Conservation (phyloP, 106 monocot genomes). For the Acorus calamus region DNA sequence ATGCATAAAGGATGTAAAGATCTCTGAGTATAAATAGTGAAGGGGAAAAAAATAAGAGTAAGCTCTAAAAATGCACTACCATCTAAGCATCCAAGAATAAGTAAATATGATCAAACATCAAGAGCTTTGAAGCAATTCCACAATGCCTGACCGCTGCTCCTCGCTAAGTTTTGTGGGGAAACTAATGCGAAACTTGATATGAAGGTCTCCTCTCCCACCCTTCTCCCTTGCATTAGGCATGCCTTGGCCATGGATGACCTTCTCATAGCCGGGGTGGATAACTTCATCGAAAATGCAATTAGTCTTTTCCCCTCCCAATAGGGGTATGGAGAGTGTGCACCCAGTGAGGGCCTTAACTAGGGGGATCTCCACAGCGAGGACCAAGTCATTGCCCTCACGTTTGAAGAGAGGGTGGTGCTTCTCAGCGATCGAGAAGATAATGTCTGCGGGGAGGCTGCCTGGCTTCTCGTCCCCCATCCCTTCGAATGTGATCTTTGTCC, state of each 20-base stretch:
- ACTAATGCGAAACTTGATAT: slow-evolving; percentile 44
- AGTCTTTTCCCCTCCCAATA: slow-evolving; percentile 49
- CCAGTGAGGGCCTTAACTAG: slow-evolving; percentile 62
- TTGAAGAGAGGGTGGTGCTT: slow-evolving; percentile 61
- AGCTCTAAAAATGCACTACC: no score
- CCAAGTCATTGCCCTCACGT: slow-evolving; percentile 54
- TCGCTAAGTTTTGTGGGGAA: slow-evolving; percentile 38
- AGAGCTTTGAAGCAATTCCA: slow-evolving; percentile 14
- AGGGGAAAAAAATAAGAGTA: no score
- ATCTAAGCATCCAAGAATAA: no score
- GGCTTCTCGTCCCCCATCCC: slow-evolving; percentile 48
- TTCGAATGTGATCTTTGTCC: slow-evolving; percentile 50
- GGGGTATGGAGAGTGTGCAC: slow-evolving; percentile 50
- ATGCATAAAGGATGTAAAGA: no score
- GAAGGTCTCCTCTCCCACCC: slow-evolving; percentile 40
- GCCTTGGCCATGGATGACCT: slow-evolving; percentile 54
- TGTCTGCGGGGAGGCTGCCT: slow-evolving; percentile 40
- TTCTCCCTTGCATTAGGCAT: slow-evolving; percentile 51
- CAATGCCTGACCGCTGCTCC: slow-evolving; percentile 23
- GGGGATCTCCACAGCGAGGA: slow-evolving; percentile 52
- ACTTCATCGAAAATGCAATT: slow-evolving; percentile 41
- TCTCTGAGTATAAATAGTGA: no score
- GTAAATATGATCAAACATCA: no score
- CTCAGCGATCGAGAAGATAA: slow-evolving; percentile 42
- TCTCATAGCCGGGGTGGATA: slow-evolving; percentile 59